Base-by-base conservation (phyloP, 768 basidiomycete genomes). In the Lentinus tigrinus region DNA sequence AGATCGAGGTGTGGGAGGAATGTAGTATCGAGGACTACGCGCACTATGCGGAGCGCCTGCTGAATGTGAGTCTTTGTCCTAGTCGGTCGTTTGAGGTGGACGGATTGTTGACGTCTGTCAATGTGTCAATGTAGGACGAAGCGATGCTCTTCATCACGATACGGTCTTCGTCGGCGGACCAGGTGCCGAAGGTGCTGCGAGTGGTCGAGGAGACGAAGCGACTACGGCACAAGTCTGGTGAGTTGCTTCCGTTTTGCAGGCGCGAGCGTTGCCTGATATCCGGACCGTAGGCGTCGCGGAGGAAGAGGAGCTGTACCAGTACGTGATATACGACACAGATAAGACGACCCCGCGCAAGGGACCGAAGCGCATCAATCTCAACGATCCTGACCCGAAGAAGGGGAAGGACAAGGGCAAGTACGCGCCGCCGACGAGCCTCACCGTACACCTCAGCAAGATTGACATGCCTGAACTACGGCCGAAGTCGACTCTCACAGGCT, bases 391-490 rank as follows among this genome's bases (percentile, higher is more conserved):
- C 4, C 56, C 63, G 27, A 86, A 85, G 68, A 75, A 77, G 38
- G 68, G 68, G 43, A 71, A 73, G 56, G 65, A 62, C 13, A 24
- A 46, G 75, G 78, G 49, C 16, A 52, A 54, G 60, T 92, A 93
- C 67, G 72, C 75, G 3, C 90, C 91, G 1, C 91, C 90, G 0
- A 79, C 77, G 34, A 85, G 80, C 60, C 77, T 94, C 0, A 80
- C 78, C 0, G 78, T 93, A 1, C 91, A 93, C 69, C 72, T 94
- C 17, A 91, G 90, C 77, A 93, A 93, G 77, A 91, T 94, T 47
- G 77, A 86, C 14, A 93, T 94, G 84, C 91, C 91, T 0, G 91
- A 94, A 68, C 79, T 94, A 16, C 81, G 81, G 64, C 88, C 89
- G 3, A 81, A 58, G 66, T 76, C 28, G 16, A 56, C 54, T 4